Evolutionary conservation across 495 filamentous ascomycete species (phyloP), one percentile per base, ranked within the genome.

Genomic region (Xylaria intraflava): DNA sequence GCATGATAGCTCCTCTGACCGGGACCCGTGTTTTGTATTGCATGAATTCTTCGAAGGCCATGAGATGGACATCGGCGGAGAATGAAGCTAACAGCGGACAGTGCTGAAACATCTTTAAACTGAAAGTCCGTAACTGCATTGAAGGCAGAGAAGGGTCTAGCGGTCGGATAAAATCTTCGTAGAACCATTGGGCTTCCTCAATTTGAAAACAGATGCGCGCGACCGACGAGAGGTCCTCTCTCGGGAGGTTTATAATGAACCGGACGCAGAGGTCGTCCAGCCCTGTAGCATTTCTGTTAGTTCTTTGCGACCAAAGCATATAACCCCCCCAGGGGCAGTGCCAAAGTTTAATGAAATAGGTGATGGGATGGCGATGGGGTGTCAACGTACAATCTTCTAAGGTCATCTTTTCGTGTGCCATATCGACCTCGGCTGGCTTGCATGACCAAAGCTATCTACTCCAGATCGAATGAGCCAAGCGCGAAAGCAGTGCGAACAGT

Each of bases 151-250:
- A 76, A 8, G 90, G 89, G 64, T 96, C 89, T 49, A 91, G 74
- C 27, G 90, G 90, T 31, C 94, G 87, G 69, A 98, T 88, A 65
- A 97, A 98, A 70, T 98, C 93, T 71, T 97, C 94, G 83, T 96
- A 98, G 69, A 90, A 97, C 93, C 93, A 98, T 86, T 98, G 93
- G 64, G 93, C 93, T 65, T 96, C 94, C 70, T 98, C 93, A 50
- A 98, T 86, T 73, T 96, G 91, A 69, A 98, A 98, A 70, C 90
- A 96, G 65, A 97, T 90, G 57, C 93, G 88, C 63, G 91, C 89
- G 19, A 95, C 87, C 0, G 86, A 89, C 55, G 84, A 81, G 26
- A 96, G 84, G 68, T 97, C 93, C 68, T 91, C 89, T 56, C 83
- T 78, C 19, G 93, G 93, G 44, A 96, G 78, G 71, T 97, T 96